These are phyloP conservation scores for Ophiobolus disseminans DNA, from an alignment of 2,329 filamentous ascomycete species.

Conservation along the genomic window DNA sequence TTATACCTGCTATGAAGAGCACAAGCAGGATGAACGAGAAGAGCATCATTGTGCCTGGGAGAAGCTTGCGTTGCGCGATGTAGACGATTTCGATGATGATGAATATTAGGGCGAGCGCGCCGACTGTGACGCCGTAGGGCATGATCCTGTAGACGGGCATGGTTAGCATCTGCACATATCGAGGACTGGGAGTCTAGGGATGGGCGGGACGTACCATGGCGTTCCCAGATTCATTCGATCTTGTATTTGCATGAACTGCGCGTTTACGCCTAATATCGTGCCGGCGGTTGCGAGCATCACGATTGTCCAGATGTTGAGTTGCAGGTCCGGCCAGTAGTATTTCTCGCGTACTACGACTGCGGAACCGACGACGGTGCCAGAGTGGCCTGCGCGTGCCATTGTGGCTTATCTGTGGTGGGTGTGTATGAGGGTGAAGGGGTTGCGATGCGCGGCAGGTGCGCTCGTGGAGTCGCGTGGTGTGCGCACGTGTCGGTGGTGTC, in stretches of 20 bases:
- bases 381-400: constrained; percentile 47
- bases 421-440: not conserved
- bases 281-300: constrained; percentile 66
- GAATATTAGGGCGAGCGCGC: constrained; percentile 64
- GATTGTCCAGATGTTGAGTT: constrained; percentile 70
- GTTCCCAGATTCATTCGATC: constrained; percentile 61
- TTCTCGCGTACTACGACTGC: constrained; percentile 56
- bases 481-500: not conserved
- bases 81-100: constrained; percentile 65
- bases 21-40: constrained; percentile 68
- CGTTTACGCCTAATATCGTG: constrained; percentile 66
- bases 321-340: constrained; percentile 70
- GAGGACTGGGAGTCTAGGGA: constrained; percentile 2
- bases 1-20: constrained; percentile 67
- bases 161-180: constrained; percentile 4
- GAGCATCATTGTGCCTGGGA: constrained; percentile 66
- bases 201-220: constrained; percentile 61
- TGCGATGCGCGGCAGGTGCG: not conserved
- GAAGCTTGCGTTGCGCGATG: constrained; percentile 62
- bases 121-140: constrained; percentile 67
- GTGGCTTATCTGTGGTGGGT: constrained; percentile 9
- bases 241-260: constrained; percentile 67
- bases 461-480: not conserved
- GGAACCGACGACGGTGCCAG: constrained; percentile 44
- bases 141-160: constrained; percentile 61